These are phyloP conservation scores for Ceratobasidium papillatum DNA, from an alignment of 1,284 basidiomycete species.

Conservation along the genomic window DNA sequence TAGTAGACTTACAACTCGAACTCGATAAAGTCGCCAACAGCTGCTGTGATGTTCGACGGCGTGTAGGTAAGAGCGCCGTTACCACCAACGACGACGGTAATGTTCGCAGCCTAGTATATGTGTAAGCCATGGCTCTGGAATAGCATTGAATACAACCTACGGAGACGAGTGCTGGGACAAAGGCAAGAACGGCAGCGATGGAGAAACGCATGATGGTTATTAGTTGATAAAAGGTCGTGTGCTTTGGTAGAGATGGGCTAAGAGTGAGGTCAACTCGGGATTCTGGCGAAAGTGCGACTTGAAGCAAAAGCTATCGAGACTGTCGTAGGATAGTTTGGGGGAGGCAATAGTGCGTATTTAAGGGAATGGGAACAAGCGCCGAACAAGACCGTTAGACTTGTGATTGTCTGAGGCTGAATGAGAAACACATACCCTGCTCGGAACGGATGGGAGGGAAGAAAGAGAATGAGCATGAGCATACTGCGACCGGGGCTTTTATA, in stretches of 20 bases:
- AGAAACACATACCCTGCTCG: constrained; percentile 38
- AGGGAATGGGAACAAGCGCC: constrained; percentile 1
- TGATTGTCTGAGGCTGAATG: neutral
- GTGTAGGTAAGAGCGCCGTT: constrained; percentile 58
- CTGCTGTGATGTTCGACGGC: constrained; percentile 57
- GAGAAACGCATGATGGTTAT: constrained; percentile 44
- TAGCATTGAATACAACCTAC: neutral
- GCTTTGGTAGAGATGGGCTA: neutral
- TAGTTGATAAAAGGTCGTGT: neutral
- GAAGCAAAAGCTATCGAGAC: constrained; percentile 39
- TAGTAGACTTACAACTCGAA: constrained; percentile 55
- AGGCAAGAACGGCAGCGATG: constrained; percentile 31
- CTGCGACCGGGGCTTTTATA: neutral
- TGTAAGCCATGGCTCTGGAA: neutral
- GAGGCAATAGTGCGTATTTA: neutral
- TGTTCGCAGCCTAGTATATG: constrained; percentile 35
- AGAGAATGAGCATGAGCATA: neutral
- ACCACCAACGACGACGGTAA: constrained; percentile 43
- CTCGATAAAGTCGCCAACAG: constrained; percentile 58
- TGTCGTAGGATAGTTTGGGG: neutral
- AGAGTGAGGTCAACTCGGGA: constrained; percentile 35
- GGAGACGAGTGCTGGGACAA: constrained; percentile 36
- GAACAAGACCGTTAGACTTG: constrained; percentile 8
- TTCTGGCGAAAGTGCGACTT: constrained; percentile 15
- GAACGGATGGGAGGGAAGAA: constrained; percentile 7